Evolutionary conservation across 2,329 filamentous ascomycete genomes (phyloP).

Genomic region (Juglanconis oblonga): DNA sequence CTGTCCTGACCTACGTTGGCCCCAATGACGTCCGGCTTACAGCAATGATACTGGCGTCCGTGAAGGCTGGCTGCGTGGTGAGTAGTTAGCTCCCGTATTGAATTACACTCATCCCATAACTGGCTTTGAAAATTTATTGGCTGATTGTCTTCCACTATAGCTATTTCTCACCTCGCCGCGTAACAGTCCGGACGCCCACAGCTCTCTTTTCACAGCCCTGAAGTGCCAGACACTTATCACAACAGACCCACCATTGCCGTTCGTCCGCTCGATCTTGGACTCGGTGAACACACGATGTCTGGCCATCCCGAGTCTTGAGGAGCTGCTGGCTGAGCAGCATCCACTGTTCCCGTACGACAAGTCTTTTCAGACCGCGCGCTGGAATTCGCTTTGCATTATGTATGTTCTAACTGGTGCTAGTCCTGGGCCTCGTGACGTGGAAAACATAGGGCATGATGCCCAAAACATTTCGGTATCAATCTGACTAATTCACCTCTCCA

Average conservation of each 20-base stretch:
- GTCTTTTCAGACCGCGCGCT: conserved; percentile 19
- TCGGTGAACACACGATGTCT: conserved; percentile 21
- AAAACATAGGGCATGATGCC: no score
- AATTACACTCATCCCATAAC: no score
- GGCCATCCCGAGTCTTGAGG: conserved; percentile 26
- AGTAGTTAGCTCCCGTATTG: neutral
- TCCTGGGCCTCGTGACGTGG: no score
- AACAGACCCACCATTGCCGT: conserved; percentile 23
- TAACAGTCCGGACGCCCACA: conserved; percentile 33
- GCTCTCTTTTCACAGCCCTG: conserved; percentile 26
- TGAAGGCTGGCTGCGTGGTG: conserved; percentile 33
- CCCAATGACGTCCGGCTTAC: conserved; percentile 38
- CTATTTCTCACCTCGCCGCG: conserved; percentile 36
- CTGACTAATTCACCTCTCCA: neutral
- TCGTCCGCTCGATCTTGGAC: conserved; percentile 23
- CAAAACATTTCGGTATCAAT: no score
- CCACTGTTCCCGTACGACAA: conserved; percentile 18
- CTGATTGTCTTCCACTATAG: neutral
- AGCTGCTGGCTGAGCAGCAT: conserved; percentile 24
- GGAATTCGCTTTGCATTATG: conserved; percentile 24
- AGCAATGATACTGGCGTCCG: conserved; percentile 32
- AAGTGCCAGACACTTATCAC: conserved; percentile 30
- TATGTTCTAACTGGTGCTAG: conserved; percentile 8
- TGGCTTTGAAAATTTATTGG: no score
- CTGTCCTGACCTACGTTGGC: conserved; percentile 37